A percentile compares a stretch with the other conserved stretches of the same genome.
Evolutionary conservation across 352 stramenopile species (phyloP).

Genomic region (Globisporangium canariense): DNA sequence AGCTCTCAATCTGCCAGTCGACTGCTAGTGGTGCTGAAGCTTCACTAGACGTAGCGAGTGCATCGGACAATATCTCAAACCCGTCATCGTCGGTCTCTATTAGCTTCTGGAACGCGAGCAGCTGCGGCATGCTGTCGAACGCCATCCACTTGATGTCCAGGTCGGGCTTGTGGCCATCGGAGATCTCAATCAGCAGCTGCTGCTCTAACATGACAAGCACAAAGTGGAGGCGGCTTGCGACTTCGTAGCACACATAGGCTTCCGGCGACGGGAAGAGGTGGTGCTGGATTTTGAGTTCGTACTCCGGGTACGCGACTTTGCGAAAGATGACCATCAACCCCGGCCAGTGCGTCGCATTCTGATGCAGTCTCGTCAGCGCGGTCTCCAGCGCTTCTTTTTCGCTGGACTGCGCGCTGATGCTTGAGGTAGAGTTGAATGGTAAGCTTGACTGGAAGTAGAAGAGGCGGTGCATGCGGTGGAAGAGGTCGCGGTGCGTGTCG

Average conservation of each 20-base stretch:
- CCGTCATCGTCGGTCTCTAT: conserved; percentile 22
- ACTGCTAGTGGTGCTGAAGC: neutral
- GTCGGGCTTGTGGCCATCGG: conserved; percentile 33
- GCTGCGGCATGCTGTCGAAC: conserved; percentile 27
- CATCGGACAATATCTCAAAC: conserved; percentile 13
- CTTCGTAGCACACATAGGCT: conserved; percentile 66
- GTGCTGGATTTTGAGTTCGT: conserved; percentile 28
- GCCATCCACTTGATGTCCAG: conserved; percentile 48
- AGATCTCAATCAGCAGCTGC: conserved; percentile 33
- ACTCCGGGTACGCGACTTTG: conserved; percentile 58
- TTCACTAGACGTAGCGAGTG: neutral
- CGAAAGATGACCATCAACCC: conserved; percentile 74
- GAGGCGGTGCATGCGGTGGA: conserved; percentile 67
- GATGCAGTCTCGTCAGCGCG: conserved; percentile 26
- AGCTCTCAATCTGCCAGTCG: conserved; percentile 48
- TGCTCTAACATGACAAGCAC: conserved; percentile 47
- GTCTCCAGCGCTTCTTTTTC: conserved; percentile 22
- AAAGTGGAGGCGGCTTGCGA: conserved; percentile 50
- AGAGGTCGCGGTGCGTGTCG: conserved; percentile 36
- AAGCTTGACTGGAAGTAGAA: conserved; percentile 64
- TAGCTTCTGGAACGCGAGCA: conserved; percentile 55
- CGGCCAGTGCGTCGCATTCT: conserved; percentile 64
- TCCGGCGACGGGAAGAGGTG: conserved; percentile 46
- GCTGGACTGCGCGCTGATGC: conserved; percentile 6
- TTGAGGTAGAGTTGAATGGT: conserved; percentile 13